Base-by-base conservation (phyloP, 257 asterid species). In the Handroanthus guayacan region DNA sequence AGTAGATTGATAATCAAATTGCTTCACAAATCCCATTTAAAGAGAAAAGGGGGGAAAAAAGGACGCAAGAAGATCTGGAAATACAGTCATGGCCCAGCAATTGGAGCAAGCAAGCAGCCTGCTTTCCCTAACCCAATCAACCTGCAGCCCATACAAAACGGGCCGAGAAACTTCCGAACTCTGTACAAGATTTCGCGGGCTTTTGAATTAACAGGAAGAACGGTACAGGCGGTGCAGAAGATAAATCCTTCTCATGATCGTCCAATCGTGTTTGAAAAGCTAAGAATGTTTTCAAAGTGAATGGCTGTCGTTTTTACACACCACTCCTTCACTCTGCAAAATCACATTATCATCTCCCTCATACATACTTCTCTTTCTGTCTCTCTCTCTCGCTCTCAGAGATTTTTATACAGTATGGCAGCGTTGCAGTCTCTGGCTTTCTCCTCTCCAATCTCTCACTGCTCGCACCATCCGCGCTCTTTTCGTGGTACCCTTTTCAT, bases 301-400 rank as follows among this genome's bases (percentile, higher is more conserved):
- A 86, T 84, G 99, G 97, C 84, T 89, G 86, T 84, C 88, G 67
- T 86, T 79, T 43, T 78, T 86, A 87, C 97, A 92, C 97, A 84
- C 84, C 85, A 76, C 67, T 56, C 37, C 54, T 67, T 14, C 71
- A 9, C 55, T 45, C 74, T 60, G 62, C 81, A 45, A 50, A 56
- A 77, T 82, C 81, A 75, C 82, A 71, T 74, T 84, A 77, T 76
- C 78, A 75, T 78, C 80, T 9, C 76, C 47, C 72, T 3, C 12
- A 12, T 36, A 1, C 14, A 9, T 43, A 18, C 16, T 10, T 62
- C 44, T 80, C 13, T 34, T 64, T 51, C 13, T 37, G 2, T n/a
- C 57, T 34, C 62, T 44, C 66, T 52, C 38, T 52, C 37, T 78
- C 75, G 34, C 77, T 79, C 77, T 80, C 51, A 17, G 34, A 13